Percentiles rank a stretch among this genome's conserved stretches.
Conservation (phyloP, 306 rosid species). For the Aeschynomene evenia region DNA sequence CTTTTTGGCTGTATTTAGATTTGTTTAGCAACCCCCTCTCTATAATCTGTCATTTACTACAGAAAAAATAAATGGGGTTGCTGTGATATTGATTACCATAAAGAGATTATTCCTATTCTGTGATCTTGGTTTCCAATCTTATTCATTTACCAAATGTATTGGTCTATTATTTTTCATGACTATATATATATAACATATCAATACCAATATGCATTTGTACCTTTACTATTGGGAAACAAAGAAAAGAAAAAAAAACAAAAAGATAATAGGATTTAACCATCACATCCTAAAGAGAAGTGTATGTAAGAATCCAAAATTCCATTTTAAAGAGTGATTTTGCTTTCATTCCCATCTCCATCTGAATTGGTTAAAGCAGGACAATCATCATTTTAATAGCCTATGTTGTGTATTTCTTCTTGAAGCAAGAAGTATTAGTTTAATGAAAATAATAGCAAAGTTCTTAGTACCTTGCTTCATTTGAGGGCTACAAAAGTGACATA, state of each 20-base stretch:
- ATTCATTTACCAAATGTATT: constrained; percentile 39
- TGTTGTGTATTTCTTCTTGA: constrained; percentile 13
- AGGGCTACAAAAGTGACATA: constrained; percentile 52
- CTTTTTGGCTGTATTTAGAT: constrained; percentile 91
- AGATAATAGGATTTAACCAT: background rate
- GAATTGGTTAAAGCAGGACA: background rate
- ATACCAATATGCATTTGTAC: constrained; percentile 4
- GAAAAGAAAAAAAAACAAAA: too few species aligned
- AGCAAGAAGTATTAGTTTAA: constrained; percentile 14
- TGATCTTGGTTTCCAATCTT: constrained; percentile 28
- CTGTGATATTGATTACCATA: constrained; percentile 49
- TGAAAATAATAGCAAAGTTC: constrained; percentile 22
- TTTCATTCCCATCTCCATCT: background rate
- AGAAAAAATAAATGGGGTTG: constrained; percentile 75
- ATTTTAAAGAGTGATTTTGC: background rate
- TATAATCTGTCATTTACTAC: constrained; percentile 42
- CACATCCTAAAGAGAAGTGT: background rate
- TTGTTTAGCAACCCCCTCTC: constrained; percentile 47
- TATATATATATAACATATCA: background rate
- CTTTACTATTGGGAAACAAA: background rate
- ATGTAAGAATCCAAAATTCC: background rate
- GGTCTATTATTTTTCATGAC: constrained; percentile 35
- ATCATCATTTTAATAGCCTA: constrained; percentile 2
- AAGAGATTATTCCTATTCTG: constrained; percentile 25
- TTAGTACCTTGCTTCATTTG: constrained; percentile 37